Evolutionary conservation across 768 basidiomycete species (phyloP), one percentile per base, ranked within the genome.

Genomic region (Rhizopogon salebrosus): DNA sequence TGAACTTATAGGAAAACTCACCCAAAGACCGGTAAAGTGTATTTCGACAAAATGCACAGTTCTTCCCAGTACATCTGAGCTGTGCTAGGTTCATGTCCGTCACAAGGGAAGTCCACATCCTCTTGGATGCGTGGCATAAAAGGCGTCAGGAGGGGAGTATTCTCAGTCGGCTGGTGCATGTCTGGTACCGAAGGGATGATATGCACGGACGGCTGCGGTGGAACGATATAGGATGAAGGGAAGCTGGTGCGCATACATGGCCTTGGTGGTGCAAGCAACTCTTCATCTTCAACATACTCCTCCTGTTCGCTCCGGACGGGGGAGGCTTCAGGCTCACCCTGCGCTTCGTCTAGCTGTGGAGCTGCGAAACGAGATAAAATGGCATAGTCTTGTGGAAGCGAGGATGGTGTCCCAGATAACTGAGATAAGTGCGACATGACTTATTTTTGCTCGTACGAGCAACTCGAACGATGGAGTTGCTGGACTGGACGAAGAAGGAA

Each of bases 1-100:
- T 2, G 22, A 41, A 46, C 5, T 14, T 43, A 48, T 35, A 34
- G 27, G 26, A 26, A 27, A 27, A 75, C 81, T 54, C 57, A 90
- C 89, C 82, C 79, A 60, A 87, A 86, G 31, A 91, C 84, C 8
- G 89, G 89, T 20, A 87, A 62, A 5, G 88, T 79, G 65, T 87
- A 92, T 67, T 75, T 80, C 4, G 76, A 53, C 9, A 91, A 72
- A 23, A 83, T 83, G 0, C 68, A 60, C 0, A 80, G 53, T 61
- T 89, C 88, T 51, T 86, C 80, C 70, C 74, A 75, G 54, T 79
- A 74, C 62, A 70, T 60, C 41, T 63, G 67, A 3, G 65, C 16
- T 22, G 49, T 27, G 7, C n/a, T 48, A n/a, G 66, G 66, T 13
- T 66, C 58, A 27, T 70, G 68, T 16, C 51, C 57, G 56, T 71